Evolutionary conservation across 1,284 basidiomycete genomes (phyloP), one percentile per base, ranked within the genome.

Genomic region (Cutaneotrichosporon curvatum): DNA sequence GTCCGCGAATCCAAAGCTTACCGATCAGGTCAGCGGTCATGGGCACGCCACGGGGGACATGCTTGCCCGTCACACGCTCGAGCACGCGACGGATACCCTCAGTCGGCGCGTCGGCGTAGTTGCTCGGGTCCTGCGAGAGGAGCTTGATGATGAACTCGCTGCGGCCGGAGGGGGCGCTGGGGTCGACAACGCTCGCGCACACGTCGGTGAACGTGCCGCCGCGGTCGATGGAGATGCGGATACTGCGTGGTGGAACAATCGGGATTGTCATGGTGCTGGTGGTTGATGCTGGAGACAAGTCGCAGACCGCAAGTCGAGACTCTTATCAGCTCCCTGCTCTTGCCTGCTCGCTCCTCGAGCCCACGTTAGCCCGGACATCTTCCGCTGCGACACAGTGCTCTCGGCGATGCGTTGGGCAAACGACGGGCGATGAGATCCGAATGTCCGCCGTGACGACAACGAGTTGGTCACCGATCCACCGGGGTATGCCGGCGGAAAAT

Each of bases 101-200:
- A 3, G 87, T 92, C 0, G 94, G 94, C 0, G 94, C 94, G 73
- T 97, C 94, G 4, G 74, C 70, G 71, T 98, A 98, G 67, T 95
- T 94, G 20, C 32, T 25, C 15, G 84, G 81, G 71, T 88, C 88
- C 67, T 87, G 84, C 0, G 88, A 91, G 37, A 92, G 70, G 3
- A 92, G 79, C 67, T 92, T 70, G 55, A 63, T 56, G 35, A 68
- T 58, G 39, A 61, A 53, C 50, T 66, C 60, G 22, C 55, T 45
- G 25, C 47, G 46, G 18, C 55, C 49, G 10, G 31, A 18, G 15
- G 53, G 43, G 6, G 51, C 46, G 4, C 39, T 32, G 4, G 45
- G 18, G 21, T 54, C 56, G 8, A 57, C 55, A 28, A 58, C 43
- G 14, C 37, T 61, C 14, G 65, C 65, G 44, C 63, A 59, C 18